Base-by-base conservation (phyloP, 176 grass and related monocot species). In the Poa annua region DNA sequence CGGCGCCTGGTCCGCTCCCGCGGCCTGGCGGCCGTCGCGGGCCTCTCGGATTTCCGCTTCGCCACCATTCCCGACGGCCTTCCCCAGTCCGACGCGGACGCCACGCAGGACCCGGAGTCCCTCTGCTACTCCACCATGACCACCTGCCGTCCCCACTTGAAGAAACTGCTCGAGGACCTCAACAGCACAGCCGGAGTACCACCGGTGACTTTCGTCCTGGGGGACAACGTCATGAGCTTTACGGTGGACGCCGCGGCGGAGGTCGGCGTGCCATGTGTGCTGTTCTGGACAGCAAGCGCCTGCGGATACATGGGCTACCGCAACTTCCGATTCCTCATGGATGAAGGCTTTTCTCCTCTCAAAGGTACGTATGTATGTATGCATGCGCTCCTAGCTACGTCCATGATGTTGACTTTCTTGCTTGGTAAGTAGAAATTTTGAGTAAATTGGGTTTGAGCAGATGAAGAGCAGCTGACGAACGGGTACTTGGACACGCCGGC, bases 271-370 rank as follows among this genome's bases (percentile, higher is more conserved):
- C 83, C 90, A 3, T 80, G 78, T 49, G 79, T 26, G n/a, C 32
- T 85, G 10, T 85, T 89, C 77, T 89, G 82, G 87, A 89, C 87
- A 0, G 87, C 87, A 52, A 88, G 86, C 50, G 78, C 86, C 4
- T 85, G 65, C 38, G 80, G 84, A 3, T 91, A 45, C 86, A 91
- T 85, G 86, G 89, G 86, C 49, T 85, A 50, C 71, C 89, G 86
- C 44, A 71, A 91, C 73, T 85, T 67, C 48, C 56, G 22, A 1
- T 26, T 71, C 13, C n/a, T 71, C 68, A 42, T 47, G 22, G 21
- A 71, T 3, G 68, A 71, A 41, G 68, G 41, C 41, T 3, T 71
- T 1, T 47, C 68, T 44, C 68, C 68, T 25, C 68, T 71, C 68
- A 26, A 71, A 71, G 41, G 68, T 69, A 39, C 9, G 19, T 48